These are phyloP conservation scores for Amaranthus hypochondriacus DNA, from an alignment of 148 eudicot species.

Conservation along the genomic window DNA sequence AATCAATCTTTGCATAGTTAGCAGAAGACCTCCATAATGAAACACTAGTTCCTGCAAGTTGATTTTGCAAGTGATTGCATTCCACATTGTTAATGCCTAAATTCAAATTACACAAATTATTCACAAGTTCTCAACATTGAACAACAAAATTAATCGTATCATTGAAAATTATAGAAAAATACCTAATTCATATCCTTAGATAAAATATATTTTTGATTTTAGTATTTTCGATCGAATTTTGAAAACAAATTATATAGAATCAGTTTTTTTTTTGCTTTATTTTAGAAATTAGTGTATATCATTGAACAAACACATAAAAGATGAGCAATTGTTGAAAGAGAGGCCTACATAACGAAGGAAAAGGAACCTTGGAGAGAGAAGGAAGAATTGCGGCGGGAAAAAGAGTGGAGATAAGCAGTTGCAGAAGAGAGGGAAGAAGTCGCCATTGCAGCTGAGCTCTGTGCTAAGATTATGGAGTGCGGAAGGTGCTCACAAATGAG, in stretches of 20 bases:
- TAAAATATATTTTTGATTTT: too few relatives aligned
- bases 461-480: background rate
- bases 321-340: background rate
- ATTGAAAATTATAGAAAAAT: background rate
- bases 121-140: background rate
- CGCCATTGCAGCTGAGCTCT: slow-evolving; percentile 25
- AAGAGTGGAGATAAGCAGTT: slow-evolving; percentile 23
- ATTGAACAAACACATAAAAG: background rate
- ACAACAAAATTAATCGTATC: background rate
- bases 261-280: background rate
- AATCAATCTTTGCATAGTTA: slow-evolving; percentile 44
- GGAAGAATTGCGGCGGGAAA: slow-evolving; percentile 27
- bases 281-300: background rate
- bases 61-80: slow-evolving; percentile 25
- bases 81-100: slow-evolving; percentile 31
- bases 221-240: too few relatives aligned
- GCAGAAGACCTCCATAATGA: slow-evolving; percentile 56
- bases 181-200: too few relatives aligned
- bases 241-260: background rate
- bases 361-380: slow-evolving; percentile 20
- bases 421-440: slow-evolving; percentile 33
- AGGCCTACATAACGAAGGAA: background rate
- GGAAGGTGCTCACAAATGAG: background rate
- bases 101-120: slow-evolving; percentile 8
- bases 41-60: slow-evolving; percentile 24